Evolutionary conservation across 1,284 basidiomycete species (phyloP), one percentile per base, ranked within the genome.

Genomic region (Boletus albobrunnescens): DNA sequence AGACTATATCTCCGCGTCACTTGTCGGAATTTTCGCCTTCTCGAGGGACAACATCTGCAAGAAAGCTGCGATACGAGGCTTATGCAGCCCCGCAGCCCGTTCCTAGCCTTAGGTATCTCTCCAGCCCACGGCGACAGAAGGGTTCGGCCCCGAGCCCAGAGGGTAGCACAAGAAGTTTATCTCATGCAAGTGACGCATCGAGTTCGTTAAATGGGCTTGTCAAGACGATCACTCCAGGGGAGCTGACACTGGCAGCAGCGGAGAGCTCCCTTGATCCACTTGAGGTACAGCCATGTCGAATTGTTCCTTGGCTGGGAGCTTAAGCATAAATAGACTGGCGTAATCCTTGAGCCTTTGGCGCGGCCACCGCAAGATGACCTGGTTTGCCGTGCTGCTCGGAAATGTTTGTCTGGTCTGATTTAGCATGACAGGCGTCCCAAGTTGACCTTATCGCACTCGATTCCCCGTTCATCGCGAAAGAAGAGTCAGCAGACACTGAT

Each of bases 371-470:
- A 45, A 27, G 56, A 55, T 44, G 61, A 57, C 12, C 44, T 60
- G 28, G 63, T 65, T 50, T n/a, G 63, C 52, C 16, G 16, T 1
- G 23, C 31, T 52, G 26, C 16, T 44, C 12, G 27, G 14, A 38
- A 20, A 43, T 30, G 30, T 24, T 31, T 17, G 32, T 23, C n/a
- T 41, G 19, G 22, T 45, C 50, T 66, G 27, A 65, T 46, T 31
- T 19, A 23, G 37, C 10, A 26, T 19, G 40, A 27, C 47, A 78
- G 76, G 60, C 57, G 12, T 64, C 71, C 38, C 71, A 74, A 24
- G 63, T 71, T 30, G 82, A 87, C 61, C 73, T 88, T 36, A 87
- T 89, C 52, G 67, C 76, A 7, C 73, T 89, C 24, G 85, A 88
- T 59, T 80, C 82, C 1, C 82, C 84, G 1, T 83, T 82, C 65